These are phyloP conservation scores for Discostella pseudostelligera DNA, from an alignment of 108 stramenopile species.

Conservation along the genomic window DNA sequence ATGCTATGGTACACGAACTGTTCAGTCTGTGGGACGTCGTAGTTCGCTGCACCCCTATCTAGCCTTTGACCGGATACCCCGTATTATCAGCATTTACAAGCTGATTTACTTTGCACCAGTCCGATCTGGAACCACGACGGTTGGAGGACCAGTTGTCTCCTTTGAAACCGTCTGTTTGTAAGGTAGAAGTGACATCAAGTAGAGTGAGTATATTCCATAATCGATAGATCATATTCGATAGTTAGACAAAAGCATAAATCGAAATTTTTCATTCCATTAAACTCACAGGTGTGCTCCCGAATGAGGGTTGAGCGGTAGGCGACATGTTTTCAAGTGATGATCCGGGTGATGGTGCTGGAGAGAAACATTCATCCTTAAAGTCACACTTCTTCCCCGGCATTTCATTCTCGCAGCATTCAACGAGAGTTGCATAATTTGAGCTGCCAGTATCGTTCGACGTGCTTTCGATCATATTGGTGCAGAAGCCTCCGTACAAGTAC, in stretches of 20 bases:
- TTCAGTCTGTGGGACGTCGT: too few relatives aligned
- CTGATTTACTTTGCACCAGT: too few relatives aligned
- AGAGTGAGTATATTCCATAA: too few relatives aligned
- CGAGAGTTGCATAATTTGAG: not conserved
- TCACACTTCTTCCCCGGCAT: not conserved
- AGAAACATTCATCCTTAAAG: not conserved
- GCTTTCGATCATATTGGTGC: conserved; percentile 2
- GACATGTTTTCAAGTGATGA: too few relatives aligned
- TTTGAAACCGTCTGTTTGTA: conserved; percentile 1
- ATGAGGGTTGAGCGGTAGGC: not conserved
- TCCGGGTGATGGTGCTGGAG: not conserved
- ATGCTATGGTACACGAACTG: too few relatives aligned
- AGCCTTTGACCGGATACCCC: too few relatives aligned
- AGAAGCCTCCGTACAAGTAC: conserved; percentile 3
- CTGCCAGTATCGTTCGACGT: not conserved
- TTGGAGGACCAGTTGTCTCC: conserved; percentile 1
- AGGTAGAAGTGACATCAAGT: not conserved
- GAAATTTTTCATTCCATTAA: too few relatives aligned
- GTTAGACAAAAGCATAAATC: too few relatives aligned
- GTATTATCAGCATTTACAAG: too few relatives aligned
- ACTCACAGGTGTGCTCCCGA: conserved; percentile 2
- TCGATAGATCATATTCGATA: too few relatives aligned
- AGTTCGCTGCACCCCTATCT: too few relatives aligned
- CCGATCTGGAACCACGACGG: not conserved
- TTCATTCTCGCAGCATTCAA: conserved; percentile 6